A percentile compares a stretch with the other conserved stretches of the same genome.
Conservation (phyloP, 768 basidiomycete genomes). For the Pisolithus albus region DNA sequence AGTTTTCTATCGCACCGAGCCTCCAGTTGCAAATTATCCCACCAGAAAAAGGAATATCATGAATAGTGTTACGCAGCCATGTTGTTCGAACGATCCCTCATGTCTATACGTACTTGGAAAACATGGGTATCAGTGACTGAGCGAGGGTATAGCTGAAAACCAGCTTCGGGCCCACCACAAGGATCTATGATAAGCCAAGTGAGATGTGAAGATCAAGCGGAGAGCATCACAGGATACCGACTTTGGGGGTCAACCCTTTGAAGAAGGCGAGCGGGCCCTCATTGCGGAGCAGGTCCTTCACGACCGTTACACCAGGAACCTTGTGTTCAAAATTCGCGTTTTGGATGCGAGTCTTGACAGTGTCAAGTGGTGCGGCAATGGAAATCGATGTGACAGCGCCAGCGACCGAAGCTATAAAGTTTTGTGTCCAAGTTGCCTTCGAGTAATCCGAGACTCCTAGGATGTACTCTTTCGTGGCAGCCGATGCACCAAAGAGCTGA, state of each 20-base stretch:
- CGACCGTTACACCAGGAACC: conserved; percentile 70
- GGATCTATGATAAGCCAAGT: conserved; percentile 52
- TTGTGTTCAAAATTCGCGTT: conserved; percentile 95
- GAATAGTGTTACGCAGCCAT: not conserved
- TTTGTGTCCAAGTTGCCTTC: conserved; percentile 94
- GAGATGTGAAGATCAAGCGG: conserved; percentile 11
- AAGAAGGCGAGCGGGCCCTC: conserved; percentile 85
- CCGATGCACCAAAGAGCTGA: conserved; percentile 95
- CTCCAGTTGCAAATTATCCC: not conserved
- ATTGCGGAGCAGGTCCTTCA: conserved; percentile 79
- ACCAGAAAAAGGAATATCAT: not conserved
- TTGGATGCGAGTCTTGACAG: conserved; percentile 96
- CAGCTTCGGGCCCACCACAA: conserved; percentile 95
- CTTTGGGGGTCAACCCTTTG: conserved; percentile 97
- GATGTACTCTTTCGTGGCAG: conserved; percentile 87
- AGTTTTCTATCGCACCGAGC: not conserved
- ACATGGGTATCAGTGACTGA: conserved; percentile 90
- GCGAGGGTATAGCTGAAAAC: conserved; percentile 98
- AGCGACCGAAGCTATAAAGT: conserved; percentile 91
- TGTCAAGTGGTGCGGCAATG: conserved; percentile 92
- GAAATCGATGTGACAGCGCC: conserved; percentile 95
- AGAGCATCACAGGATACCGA: conserved; percentile 29
- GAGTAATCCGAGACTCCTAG: conserved; percentile 87
- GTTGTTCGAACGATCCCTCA: too few species aligned
- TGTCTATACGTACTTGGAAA: conserved; percentile 70